Conservation (phyloP, 2,329 filamentous ascomycete species). For the Pyrenochaeta sp. region DNA sequence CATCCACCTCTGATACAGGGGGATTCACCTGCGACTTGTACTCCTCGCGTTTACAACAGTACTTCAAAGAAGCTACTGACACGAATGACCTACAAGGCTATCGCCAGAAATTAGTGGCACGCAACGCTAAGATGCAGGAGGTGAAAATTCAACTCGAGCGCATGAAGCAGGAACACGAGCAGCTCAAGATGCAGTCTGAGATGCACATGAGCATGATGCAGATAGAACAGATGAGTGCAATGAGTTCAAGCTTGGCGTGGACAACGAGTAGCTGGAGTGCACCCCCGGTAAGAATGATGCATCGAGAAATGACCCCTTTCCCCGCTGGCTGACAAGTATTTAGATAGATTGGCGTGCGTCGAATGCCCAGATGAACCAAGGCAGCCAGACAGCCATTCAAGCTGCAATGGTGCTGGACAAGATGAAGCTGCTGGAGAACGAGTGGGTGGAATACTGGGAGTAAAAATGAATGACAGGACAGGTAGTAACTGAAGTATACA, state of each 20-base stretch:
- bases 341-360: constrained; percentile 17
- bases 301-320: no score
- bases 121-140: constrained; percentile 17
- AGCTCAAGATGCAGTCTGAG: constrained; percentile 15
- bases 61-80: constrained; percentile 14
- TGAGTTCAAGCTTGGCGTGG: constrained; percentile 1
- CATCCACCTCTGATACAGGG: background rate
- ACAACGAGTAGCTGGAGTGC: constrained; percentile 4
- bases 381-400: constrained; percentile 15
- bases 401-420: constrained; percentile 19
- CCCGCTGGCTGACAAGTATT: background rate
- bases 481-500: no score
- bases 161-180: constrained; percentile 17
- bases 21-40: constrained; percentile 25
- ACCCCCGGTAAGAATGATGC: constrained; percentile 15
- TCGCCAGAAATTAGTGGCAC: constrained; percentile 11
- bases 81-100: constrained; percentile 12
- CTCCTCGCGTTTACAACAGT: constrained; percentile 19
- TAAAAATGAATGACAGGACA: no score
- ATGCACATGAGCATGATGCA: constrained; percentile 16
- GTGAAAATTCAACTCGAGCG: constrained; percentile 12
- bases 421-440: constrained; percentile 15
- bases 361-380: constrained; percentile 18
- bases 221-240: constrained; percentile 12
- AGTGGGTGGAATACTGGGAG: constrained; percentile 22